These are phyloP conservation scores for Scheffersomyces stambukii DNA, from an alignment of 1,139 yeast species.

Conservation along the genomic window DNA sequence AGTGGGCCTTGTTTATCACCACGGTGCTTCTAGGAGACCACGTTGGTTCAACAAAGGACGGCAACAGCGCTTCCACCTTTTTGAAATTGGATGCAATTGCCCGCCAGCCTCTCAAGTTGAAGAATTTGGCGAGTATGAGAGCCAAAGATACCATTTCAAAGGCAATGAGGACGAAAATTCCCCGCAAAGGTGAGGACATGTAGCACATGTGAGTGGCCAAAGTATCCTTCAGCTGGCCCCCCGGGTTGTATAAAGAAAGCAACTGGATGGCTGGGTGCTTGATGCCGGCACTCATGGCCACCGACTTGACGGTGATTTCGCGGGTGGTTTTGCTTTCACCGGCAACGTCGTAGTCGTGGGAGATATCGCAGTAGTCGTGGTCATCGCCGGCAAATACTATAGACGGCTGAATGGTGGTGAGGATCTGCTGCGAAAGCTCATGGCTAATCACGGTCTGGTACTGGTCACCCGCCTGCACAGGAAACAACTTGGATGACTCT, in stretches of 20 bases:
- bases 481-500: slow-evolving; percentile 54
- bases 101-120: background rate
- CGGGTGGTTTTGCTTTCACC: slow-evolving; percentile 39
- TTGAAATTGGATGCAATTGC: background rate
- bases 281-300: slow-evolving; percentile 93
- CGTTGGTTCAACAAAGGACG: too few species aligned
- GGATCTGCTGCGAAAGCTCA: slow-evolving; percentile 52
- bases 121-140: slow-evolving; percentile 2
- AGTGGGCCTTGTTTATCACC: too few species aligned
- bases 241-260: slow-evolving; percentile 60
- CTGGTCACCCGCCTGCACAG: slow-evolving; percentile 63
- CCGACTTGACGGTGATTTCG: slow-evolving; percentile 84
- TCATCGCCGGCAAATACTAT: slow-evolving; percentile 89
- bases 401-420: slow-evolving; percentile 56
- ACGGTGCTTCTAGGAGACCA: too few species aligned
- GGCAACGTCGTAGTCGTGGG: slow-evolving; percentile 52
- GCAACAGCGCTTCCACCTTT: too few species aligned
- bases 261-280: slow-evolving; percentile 80
- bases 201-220: slow-evolving; percentile 58
- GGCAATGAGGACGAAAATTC: slow-evolving; percentile 5
- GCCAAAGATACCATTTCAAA: too few species aligned
- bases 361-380: slow-evolving; percentile 87
- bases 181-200: slow-evolving; percentile 61
- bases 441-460: slow-evolving; percentile 52
- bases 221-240: slow-evolving; percentile 12